Evolutionary conservation across 345 rosid species (phyloP), one percentile per base, ranked within the genome.

Genomic region (Iberis pinnata): DNA sequence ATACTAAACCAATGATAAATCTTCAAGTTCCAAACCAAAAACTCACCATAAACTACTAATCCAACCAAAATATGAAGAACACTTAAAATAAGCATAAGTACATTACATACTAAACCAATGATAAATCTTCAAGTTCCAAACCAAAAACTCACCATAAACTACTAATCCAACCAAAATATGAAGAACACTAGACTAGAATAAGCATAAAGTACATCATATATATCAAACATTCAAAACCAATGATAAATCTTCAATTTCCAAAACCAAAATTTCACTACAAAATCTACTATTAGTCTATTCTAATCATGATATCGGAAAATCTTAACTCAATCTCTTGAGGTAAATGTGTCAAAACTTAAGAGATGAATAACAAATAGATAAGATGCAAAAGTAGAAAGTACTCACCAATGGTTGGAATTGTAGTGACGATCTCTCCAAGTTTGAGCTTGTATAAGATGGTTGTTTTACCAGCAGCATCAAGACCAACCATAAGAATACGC

Each of bases 321-420:
- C 9, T 3, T 7, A 18, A 6, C 2, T 12, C 4, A 7, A 41
- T 4, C 49, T n/a, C n/a, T 32, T 43, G 27, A 24, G 9, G 43
- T 9, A 18, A 12, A 24, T 11, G 53, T 24, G 39, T 35, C 9
- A 39, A 3, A 22, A 22, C 4, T 22, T 2, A 22, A 4, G 7
- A 39, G 7, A 8, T 5, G 1, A 15, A 51, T 18, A 6, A 22
- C 6, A 22, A 45, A 32, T 17, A 43, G 7, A 35, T 22, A 2
- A 12, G 15, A 49, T n/a, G 12, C 32, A 42, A 19, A 35, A 53
- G 9, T 0, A 46, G 49, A 40, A 18, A 54, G n/a, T n/a, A n/a
- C 79, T 65, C 50, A 81, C 84, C 88, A 18, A 81, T 81, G n/a
- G 88, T 78, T 15, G 88, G 88, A 48, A 82, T 82, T 4, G 85